Evolutionary conservation across 306 rosid genomes (phyloP), one percentile per base, ranked within the genome.

Genomic region (Medicago lupulina): DNA sequence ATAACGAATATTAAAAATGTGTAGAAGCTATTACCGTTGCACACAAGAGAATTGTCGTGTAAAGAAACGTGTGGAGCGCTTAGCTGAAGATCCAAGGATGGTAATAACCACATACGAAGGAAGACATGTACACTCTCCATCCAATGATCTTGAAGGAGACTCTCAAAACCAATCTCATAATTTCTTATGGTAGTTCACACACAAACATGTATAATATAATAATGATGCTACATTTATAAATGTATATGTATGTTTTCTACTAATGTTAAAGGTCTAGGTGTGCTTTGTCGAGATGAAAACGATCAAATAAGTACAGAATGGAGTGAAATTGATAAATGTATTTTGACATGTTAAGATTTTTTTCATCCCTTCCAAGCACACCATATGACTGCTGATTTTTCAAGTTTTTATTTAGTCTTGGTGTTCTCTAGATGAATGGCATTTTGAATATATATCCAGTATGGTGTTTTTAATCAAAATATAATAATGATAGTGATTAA

Each of bases 51-150:
- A 87, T 69, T 96, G 99, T 81, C 88, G 97, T 0, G 99, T 96
- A 13, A 96, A 96, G 89, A 96, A 96, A 76, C 83, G 99, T 0
- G 98, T 96, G 74, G 99, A 96, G 79, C 82, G 99, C 1, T 84
- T 96, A 60, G 97, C 89, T 0, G 99, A 96, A 59, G 99, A 96
- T 81, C 99, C 99, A 34, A 92, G 99, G 84, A 96, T 96, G 99
- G 99, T 96, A 78, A 96, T 96, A 59, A 96, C 99, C 5, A 96
- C 98, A 1, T 96, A 96, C 41, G 99, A 96, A 85, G 99, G 99
- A 16, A 86, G 99, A 81, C 99, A 96, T 23, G 85, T 14, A 43
- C 98, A 96, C 67, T 85, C 97, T 79, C 98, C 99, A 1, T 92
- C 97, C 1, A 91, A 87, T 75, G 94, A 96, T 74, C 74, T 85